Conservation (phyloP, 306 rosid species). For the Cercis canadensis region DNA sequence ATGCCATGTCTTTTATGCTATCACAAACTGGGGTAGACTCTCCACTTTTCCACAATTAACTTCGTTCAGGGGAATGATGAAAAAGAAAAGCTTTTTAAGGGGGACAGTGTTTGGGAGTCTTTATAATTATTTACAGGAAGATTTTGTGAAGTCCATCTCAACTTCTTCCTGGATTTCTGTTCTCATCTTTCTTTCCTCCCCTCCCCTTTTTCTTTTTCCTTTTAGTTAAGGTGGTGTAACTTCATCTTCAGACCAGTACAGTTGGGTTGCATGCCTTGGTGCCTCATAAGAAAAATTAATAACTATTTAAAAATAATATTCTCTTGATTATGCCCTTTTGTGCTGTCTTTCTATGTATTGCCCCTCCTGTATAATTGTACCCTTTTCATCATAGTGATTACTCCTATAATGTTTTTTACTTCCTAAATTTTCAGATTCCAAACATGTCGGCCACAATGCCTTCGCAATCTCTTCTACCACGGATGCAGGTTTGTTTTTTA, state of each 20-base stretch:
- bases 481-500: conserved; percentile 73
- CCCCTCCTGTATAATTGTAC: conserved; percentile 13
- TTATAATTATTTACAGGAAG: not conserved
- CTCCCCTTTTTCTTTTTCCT: not conserved
- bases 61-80: conserved; percentile 3
- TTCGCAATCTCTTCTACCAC: conserved; percentile 67
- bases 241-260: not conserved
- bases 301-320: conserved; percentile 33
- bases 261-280: not conserved
- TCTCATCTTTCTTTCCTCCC: conserved; percentile 13
- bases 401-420: conserved; percentile 32
- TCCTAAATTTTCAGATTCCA: conserved; percentile 66
- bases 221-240: not conserved
- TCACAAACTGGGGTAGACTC: not conserved
- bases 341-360: conserved; percentile 22
- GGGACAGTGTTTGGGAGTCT: conserved; percentile 13
- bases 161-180: conserved; percentile 26
- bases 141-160: not conserved
- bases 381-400: conserved; percentile 25
- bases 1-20: not conserved
- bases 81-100: not conserved
- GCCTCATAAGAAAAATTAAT: too few species aligned
- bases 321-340: not conserved
- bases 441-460: conserved; percentile 85
- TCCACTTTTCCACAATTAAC: not conserved